Conservation (phyloP, 2,329 filamentous ascomycete genomes). For the Sphaerulina vaccinii region DNA sequence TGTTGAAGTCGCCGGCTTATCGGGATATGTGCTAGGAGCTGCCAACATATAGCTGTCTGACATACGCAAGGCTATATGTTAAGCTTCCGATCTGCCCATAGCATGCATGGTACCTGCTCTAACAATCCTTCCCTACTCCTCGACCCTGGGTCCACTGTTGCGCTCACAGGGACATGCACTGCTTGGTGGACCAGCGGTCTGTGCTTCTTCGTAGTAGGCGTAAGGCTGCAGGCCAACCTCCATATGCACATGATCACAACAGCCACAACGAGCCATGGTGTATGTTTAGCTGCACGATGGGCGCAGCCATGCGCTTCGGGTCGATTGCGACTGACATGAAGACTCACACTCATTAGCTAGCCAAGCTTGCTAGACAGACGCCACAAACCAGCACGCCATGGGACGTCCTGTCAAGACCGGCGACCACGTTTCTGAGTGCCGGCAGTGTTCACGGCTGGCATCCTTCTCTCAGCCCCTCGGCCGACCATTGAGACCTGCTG, state of each 20-base stretch:
- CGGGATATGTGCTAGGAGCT: not conserved
- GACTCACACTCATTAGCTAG: conserved; percentile 1
- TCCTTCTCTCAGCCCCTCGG: too few species aligned
- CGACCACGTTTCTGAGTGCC: conserved; percentile 6
- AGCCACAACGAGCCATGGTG: conserved; percentile 6
- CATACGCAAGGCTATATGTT: conserved; percentile 13
- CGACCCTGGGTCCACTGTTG: conserved; percentile 3
- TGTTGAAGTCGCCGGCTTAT: conserved; percentile 1
- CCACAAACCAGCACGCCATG: conserved; percentile 1
- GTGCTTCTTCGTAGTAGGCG: conserved; percentile 5
- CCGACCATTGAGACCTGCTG: not conserved
- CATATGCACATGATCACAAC: not conserved
- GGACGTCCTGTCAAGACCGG: not conserved
- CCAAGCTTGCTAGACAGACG: conserved; percentile 1
- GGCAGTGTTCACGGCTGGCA: not conserved
- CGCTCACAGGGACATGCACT: conserved; percentile 12
- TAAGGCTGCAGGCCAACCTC: conserved; percentile 8
- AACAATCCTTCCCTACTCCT: conserved; percentile 9
- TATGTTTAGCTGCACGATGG: not conserved
- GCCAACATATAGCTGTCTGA: conserved; percentile 14
- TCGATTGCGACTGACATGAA: not conserved
- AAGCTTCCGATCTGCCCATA: conserved; percentile 19
- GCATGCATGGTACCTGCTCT: conserved; percentile 15
- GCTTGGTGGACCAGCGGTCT: conserved; percentile 7
- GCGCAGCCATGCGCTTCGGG: not conserved